Evolutionary conservation across 768 basidiomycete genomes (phyloP).

Genomic region (Dictyophora rubrovolvata): DNA sequence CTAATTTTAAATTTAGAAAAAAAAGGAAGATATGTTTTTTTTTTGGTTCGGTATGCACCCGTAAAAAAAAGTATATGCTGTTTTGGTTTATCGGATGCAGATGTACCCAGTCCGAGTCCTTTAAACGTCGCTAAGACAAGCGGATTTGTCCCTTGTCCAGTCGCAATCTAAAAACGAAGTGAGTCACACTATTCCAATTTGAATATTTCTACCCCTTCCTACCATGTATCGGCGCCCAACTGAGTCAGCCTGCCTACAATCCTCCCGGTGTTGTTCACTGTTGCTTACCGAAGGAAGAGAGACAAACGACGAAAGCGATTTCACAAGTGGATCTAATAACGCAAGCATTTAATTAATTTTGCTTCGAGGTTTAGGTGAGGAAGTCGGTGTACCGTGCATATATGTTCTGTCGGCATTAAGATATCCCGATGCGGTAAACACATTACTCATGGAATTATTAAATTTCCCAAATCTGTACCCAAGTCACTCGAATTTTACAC

Average conservation of each 20-base stretch:
- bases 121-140: constrained; percentile 83
- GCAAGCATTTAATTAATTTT: not conserved
- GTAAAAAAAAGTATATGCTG: constrained; percentile 83
- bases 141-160: constrained; percentile 70
- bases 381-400: not conserved
- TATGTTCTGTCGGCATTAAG: not conserved
- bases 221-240: constrained; percentile 84
- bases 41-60: constrained; percentile 54
- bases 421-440: not conserved
- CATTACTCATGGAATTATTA: constrained; percentile 11
- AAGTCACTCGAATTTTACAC: constrained; percentile 1
- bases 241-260: constrained; percentile 89
- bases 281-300: constrained; percentile 81
- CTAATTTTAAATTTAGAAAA: constrained; percentile 25
- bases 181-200: not conserved
- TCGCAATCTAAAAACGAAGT: constrained; percentile 40
- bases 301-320: constrained; percentile 76
- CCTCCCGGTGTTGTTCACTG: constrained; percentile 55
- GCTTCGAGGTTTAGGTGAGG: not conserved
- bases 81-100: constrained; percentile 38
- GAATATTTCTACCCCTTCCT: constrained; percentile 15
- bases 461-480: constrained; percentile 30
- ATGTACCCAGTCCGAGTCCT: constrained; percentile 38
- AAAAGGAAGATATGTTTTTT: not conserved
- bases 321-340: constrained; percentile 56